Conservation (phyloP, 176 grass and related monocot genomes). For the Dactylis glomerata region DNA sequence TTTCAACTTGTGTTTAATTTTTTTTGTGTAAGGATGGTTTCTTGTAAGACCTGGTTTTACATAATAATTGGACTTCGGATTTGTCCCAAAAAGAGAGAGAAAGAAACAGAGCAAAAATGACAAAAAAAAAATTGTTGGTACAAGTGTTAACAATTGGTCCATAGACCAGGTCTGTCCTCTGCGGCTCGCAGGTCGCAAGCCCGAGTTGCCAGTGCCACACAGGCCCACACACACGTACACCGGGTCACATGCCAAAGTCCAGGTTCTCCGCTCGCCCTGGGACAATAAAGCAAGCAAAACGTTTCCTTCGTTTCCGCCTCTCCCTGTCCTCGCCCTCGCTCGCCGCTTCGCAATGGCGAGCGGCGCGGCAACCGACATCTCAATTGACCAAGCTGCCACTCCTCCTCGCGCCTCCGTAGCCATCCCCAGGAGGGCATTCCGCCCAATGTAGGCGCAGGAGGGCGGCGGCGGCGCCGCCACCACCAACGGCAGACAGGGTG, state of each 20-base stretch:
- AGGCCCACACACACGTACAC: background rate
- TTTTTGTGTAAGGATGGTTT: too few species aligned
- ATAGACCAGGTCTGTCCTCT: background rate
- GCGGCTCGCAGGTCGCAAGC: background rate
- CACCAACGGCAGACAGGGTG: slow-evolving; percentile 38
- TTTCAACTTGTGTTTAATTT: too few species aligned
- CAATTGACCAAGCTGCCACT: background rate
- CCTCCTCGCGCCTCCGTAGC: background rate
- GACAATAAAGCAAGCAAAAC: slow-evolving; percentile 32
- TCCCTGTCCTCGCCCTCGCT: background rate
- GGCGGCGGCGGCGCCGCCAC: slow-evolving; percentile 18
- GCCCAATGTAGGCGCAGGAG: slow-evolving; percentile 21
- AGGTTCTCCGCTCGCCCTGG: background rate
- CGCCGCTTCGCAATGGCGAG: slow-evolving; percentile 28
- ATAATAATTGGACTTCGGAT: too few species aligned
- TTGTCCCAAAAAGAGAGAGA: too few species aligned
- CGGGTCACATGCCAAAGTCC: background rate
- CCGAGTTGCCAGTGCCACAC: too few species aligned
- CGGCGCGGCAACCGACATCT: background rate
- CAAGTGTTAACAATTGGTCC: background rate
- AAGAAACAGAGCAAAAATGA: too few species aligned
- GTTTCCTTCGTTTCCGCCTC: background rate
- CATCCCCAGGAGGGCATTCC: background rate
- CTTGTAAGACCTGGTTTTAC: too few species aligned
- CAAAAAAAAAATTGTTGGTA: background rate